Conservation (phyloP, 2,329 filamentous ascomycete species). For the Beauveria caledonica region DNA sequence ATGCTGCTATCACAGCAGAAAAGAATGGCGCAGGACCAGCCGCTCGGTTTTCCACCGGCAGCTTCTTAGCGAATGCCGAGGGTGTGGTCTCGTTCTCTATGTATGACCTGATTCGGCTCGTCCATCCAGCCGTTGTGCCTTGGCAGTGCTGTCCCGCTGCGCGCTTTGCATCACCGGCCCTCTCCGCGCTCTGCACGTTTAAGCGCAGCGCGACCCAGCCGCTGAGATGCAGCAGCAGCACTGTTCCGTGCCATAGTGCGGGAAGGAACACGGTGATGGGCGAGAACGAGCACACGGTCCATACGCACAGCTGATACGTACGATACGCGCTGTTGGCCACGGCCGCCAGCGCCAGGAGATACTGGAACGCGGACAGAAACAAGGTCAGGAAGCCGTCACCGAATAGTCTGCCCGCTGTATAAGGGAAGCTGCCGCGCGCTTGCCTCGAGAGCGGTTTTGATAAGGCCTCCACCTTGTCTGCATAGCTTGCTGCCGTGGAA, state of each 20-base stretch:
- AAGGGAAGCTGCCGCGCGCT: not conserved
- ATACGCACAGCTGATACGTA: slow-evolving; percentile 6
- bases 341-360: not conserved
- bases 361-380: not conserved
- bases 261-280: not conserved
- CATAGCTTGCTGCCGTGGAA: not conserved
- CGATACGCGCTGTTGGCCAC: slow-evolving; percentile 4
- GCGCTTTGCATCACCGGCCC: not conserved
- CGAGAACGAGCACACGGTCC: slow-evolving; percentile 3
- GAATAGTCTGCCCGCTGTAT: not conserved
- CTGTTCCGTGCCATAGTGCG: not conserved
- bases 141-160: not conserved
- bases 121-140: not conserved
- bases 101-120: not conserved
- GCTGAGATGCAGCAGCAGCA: not conserved
- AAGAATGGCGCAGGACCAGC: slow-evolving; percentile 1
- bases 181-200: not conserved
- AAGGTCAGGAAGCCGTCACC: not conserved
- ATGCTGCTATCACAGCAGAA: not conserved
- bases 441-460: not conserved
- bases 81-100: not conserved
- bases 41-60: not conserved
- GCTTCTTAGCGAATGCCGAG: not conserved
- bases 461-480: not conserved
- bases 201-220: not conserved